Evolutionary conservation across 192 early-diverging fungal genomes (phyloP).

Genomic region (Endogone sp.): DNA sequence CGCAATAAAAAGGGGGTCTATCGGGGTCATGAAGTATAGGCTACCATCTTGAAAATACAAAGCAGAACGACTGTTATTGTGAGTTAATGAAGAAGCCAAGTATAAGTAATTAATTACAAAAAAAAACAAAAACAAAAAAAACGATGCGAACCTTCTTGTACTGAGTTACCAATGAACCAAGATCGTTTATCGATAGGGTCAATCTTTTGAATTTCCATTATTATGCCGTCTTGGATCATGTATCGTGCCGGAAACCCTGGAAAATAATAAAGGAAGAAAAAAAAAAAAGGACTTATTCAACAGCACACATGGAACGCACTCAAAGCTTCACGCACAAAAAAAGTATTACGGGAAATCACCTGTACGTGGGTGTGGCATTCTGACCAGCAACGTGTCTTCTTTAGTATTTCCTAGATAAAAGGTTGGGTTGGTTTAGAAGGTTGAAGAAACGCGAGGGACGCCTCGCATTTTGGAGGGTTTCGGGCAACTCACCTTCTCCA

Average conservation of each 20-base stretch:
- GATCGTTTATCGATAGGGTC: slow-evolving; percentile 31
- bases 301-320: too few species aligned
- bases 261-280: too few species aligned
- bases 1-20: slow-evolving; percentile 40
- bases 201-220: slow-evolving; percentile 35
- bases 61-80: background rate
- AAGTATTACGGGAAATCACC: slow-evolving; percentile 12
- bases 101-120: too few species aligned
- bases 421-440: too few species aligned
- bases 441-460: too few species aligned
- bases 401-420: too few species aligned
- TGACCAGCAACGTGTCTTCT: slow-evolving; percentile 24
- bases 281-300: too few species aligned
- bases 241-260: slow-evolving; percentile 36
- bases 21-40: slow-evolving; percentile 36
- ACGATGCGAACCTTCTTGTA: slow-evolving; percentile 40
- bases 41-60: slow-evolving; percentile 27
- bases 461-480: too few species aligned
- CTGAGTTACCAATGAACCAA: slow-evolving; percentile 39
- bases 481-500: too few species aligned
- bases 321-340: background rate
- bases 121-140: background rate
- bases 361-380: slow-evolving; percentile 33
- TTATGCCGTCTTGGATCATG: slow-evolving; percentile 31
- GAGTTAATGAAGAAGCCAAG: background rate